Evolutionary conservation across 176 grass and related monocot species (phyloP).

Genomic region (Carex cristatella): DNA sequence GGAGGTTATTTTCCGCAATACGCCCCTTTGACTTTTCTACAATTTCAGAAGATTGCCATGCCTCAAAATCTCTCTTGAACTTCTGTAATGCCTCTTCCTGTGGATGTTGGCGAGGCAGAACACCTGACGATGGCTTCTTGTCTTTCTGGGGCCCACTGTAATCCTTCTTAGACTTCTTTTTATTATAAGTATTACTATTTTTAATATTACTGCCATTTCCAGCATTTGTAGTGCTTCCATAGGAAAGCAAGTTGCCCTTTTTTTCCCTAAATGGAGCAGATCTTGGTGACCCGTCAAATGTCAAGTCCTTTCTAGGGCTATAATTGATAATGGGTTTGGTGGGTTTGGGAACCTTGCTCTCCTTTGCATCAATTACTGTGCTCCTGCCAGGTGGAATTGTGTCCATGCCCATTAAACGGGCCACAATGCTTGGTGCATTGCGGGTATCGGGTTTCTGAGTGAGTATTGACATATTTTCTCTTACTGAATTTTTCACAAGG

Average conservation of each 20-base stretch:
- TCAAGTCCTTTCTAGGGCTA: constrained; percentile 4
- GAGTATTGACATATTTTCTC: constrained; percentile 25
- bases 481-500: constrained; percentile 20
- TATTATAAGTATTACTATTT: neutral
- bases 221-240: constrained; percentile 3
- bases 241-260: constrained; percentile 30
- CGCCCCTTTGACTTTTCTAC: neutral
- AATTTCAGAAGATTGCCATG: constrained; percentile 49
- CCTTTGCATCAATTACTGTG: constrained; percentile 28
- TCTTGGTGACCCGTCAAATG: neutral
- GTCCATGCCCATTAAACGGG: constrained; percentile 85
- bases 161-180: neutral
- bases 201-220: neutral
- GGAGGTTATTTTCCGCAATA: constrained; percentile 1
- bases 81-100: constrained; percentile 60
- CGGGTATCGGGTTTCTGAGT: neutral
- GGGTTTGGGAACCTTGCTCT: constrained; percentile 15
- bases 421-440: constrained; percentile 42
- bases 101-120: constrained; percentile 41
- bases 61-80: constrained; percentile 69
- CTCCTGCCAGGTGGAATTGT: constrained; percentile 15
- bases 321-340: constrained; percentile 7
- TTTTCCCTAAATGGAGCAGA: constrained; percentile 32
- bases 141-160: constrained; percentile 18
- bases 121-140: constrained; percentile 18